Evolutionary conservation across 2,329 filamentous ascomycete genomes (phyloP), one percentile per base, ranked within the genome.

Genomic region (Fusarium stilboides): DNA sequence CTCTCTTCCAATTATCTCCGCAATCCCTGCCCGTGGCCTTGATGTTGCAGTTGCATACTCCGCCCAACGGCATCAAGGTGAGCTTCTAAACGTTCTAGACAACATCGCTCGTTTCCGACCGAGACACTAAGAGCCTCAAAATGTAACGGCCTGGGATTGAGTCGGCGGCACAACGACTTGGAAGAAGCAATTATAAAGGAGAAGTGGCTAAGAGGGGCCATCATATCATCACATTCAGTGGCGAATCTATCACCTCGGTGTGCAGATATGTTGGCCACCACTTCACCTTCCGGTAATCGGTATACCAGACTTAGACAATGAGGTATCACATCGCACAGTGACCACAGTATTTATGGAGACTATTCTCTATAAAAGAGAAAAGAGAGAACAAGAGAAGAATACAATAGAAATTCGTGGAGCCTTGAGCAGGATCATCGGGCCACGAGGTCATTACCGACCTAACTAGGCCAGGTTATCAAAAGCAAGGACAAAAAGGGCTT

Each of bases 21-120:
- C 31, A 43, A 49, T 49, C 55, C 42, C 43, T 68, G 40, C 42
- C 51, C 54, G 57, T 67, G 51, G 40, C 28, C 28, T 10, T 31
- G 28, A 31, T 31, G 28, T 31, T 31, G 28, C 40, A 43, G 31
- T 42, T 43, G n/a, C 13, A 34, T 15, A 42, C 58, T 51, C 52
- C 59, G 49, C 51, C 44, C 53, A 43, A 20, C 49, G 43, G 47
- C 65, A 65, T 62, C 57, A 58, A 43, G n/a, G 26, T 42, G 19
- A 39, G 42, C 36, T 52, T 66, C 69, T 44, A 58, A 58, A 57
- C 49, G 64, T 61, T 71, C 70, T 72, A 58, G 66, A 69, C 57
- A 45, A 45, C 33, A 34, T 69, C 56, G 55, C 69, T 58, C 55
- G 67, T 70, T 49, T 66, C 67, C 56, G 56, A 47, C 67, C 53